These are phyloP conservation scores for Kernera saxatilis DNA, from an alignment of 345 rosid species.

Conservation along the genomic window DNA sequence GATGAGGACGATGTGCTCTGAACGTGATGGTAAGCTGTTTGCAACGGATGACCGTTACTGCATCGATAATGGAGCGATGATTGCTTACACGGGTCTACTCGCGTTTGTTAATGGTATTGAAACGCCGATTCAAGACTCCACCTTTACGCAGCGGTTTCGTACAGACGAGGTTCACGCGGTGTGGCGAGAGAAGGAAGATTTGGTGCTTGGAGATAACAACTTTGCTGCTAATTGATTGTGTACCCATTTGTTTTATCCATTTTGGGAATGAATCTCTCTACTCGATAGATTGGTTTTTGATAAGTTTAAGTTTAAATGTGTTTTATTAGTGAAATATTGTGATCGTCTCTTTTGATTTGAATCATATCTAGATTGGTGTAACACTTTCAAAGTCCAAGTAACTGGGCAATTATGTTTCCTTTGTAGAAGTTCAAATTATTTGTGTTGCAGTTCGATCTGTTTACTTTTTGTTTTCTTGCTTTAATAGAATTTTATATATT, in stretches of 20 bases:
- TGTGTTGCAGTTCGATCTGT: background rate
- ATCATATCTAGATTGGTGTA: background rate
- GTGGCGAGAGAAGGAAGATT: slow-evolving; percentile 64
- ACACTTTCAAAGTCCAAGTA: background rate
- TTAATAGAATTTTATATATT: background rate
- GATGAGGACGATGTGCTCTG: slow-evolving; percentile 95
- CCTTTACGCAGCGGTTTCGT: slow-evolving; percentile 87
- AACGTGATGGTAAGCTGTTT: slow-evolving; percentile 72
- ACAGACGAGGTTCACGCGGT: slow-evolving; percentile 92
- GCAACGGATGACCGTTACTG: slow-evolving; percentile 95
- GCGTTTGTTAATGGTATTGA: slow-evolving; percentile 62
- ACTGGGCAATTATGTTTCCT: background rate
- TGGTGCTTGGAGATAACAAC: background rate
- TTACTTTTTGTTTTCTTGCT: background rate
- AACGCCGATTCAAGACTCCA: slow-evolving; percentile 76
- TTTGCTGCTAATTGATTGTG: background rate
- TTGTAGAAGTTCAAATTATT: background rate
- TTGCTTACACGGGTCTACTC: slow-evolving; percentile 89
- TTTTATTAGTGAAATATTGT: background rate
- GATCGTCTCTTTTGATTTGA: background rate
- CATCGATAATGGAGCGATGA: slow-evolving; percentile 95
- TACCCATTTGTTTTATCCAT: background rate
- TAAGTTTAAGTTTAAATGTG: background rate
- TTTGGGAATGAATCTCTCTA: background rate
- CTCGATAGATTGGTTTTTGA: background rate